Evolutionary conservation across 495 filamentous ascomycete species (phyloP).

Genomic region (Penicillium canescens): DNA sequence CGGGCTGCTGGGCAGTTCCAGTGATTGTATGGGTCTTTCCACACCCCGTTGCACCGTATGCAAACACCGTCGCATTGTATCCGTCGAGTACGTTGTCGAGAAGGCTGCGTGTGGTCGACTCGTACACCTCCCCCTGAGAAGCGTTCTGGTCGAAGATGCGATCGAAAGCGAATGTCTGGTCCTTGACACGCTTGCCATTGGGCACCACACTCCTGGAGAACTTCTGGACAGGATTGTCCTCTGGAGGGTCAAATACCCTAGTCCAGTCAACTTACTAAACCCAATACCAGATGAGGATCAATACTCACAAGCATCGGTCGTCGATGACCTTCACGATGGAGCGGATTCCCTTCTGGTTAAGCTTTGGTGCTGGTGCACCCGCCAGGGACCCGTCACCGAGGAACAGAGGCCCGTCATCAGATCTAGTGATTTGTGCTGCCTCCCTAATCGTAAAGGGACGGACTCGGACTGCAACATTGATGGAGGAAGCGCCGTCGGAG

Average conservation of each 20-base stretch:
- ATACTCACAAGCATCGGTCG: constrained; percentile 87
- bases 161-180: constrained; percentile 97
- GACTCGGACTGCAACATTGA: constrained; percentile 77
- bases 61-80: constrained; percentile 98
- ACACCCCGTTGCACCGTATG: constrained; percentile 96
- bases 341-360: constrained; percentile 82
- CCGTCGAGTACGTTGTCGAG: constrained; percentile 95
- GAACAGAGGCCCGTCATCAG: constrained; percentile 86
- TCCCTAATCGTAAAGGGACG: constrained; percentile 82
- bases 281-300: background rate
- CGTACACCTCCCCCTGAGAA: constrained; percentile 92
- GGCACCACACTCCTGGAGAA: constrained; percentile 83
- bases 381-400: constrained; percentile 94
- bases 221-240: constrained; percentile 92
- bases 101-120: constrained; percentile 83
- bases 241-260: constrained; percentile 96
- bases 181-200: constrained; percentile 89
- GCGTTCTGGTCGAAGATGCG: constrained; percentile 96
- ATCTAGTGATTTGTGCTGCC: constrained; percentile 67
- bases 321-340: constrained; percentile 96
- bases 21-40: constrained; percentile 98
- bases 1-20: constrained; percentile 90
- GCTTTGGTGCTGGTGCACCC: constrained; percentile 74
- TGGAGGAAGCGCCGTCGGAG: constrained; percentile 65
- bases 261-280: constrained; percentile 10